Base-by-base conservation (phyloP, 345 rosid genomes). In the Combretum micranthum region DNA sequence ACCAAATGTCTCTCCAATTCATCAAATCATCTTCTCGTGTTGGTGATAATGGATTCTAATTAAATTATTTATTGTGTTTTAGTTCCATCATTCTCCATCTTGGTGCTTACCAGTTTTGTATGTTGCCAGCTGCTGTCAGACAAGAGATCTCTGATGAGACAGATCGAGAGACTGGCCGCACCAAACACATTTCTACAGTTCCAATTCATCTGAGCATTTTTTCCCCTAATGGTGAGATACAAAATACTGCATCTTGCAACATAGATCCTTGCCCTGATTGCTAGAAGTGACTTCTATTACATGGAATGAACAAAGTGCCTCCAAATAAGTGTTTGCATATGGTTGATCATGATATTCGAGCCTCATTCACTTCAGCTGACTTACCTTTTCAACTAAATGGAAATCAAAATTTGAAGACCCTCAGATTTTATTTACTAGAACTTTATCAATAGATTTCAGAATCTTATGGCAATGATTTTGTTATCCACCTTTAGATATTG, bases 121-220 rank as follows among this genome's bases (percentile, higher is more conserved):
- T 60, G 6, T 53, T 12, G 13, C 13, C 48, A 74, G 78, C 69
- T 57, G 74, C 78, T 46, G 78, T 74, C 58, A 61, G 78, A 63
- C 69, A 63, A 64, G 78, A 74, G 71, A 74, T 74, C 59, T 62
- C 67, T 20, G 78, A 74, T 22, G 78, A 74, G 74, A 74, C 78
- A 45, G 78, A 74, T 61, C 37, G 78, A 53, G 78, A 74, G 66
- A 74, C 78, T 32, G 78, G 78, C 13, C 68, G 74, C 12, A 13
- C 74, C 18, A 74, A 65, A 37, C 74, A 65, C 49, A 69, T 74
- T 20, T 74, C 78, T 45, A 69, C 64, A 25, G 69, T 72, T 60
- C 77, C 77, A 39, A 72, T 72, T 52, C 77, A 72, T 55, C 65
- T 72, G 16, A 67, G 72, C 44, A 72, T 72, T 37, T 72, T 54